Conservation (phyloP, 805 yeast genomes). For the Tetrapisispora arboricola region DNA sequence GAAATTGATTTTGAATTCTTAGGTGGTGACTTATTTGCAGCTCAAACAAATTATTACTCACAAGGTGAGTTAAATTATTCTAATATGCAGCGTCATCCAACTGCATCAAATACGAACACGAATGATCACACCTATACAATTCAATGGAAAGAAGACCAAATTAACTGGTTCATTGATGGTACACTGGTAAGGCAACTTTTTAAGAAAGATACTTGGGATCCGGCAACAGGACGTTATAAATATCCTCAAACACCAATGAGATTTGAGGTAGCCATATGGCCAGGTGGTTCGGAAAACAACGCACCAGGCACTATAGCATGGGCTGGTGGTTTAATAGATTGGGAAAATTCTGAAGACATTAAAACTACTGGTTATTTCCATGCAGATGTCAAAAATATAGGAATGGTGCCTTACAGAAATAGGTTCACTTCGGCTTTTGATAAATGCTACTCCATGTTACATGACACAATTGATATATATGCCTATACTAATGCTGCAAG, state of each 20-base stretch:
- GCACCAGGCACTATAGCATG: constrained; percentile 61
- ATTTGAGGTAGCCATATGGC: constrained; percentile 70
- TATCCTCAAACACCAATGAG: constrained; percentile 72
- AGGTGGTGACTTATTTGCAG: constrained; percentile 56
- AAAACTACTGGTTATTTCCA: constrained; percentile 64
- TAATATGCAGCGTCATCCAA: constrained; percentile 30
- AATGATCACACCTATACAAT: constrained; percentile 66
- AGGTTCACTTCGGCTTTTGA: constrained; percentile 9
- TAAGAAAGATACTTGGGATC: constrained; percentile 54
- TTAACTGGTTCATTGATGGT: constrained; percentile 70
- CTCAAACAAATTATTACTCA: constrained; percentile 73
- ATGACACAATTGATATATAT: neutral
- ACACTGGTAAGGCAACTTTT: constrained; percentile 49
- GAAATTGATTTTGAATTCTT: constrained; percentile 86
- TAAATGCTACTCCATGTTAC: constrained; percentile 4
- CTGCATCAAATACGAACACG: constrained; percentile 42
- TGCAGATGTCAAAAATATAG: constrained; percentile 47
- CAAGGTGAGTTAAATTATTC: constrained; percentile 65
- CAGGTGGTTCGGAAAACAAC: constrained; percentile 50
- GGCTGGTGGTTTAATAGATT: constrained; percentile 84
- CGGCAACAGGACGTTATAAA: constrained; percentile 39
- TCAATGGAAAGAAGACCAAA: constrained; percentile 69
- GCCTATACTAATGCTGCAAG: neutral
- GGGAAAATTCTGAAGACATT: constrained; percentile 66
- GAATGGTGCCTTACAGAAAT: constrained; percentile 51